Evolutionary conservation across 2,329 filamentous ascomycete genomes (phyloP).

Genomic region (Mycogone perniciosa): DNA sequence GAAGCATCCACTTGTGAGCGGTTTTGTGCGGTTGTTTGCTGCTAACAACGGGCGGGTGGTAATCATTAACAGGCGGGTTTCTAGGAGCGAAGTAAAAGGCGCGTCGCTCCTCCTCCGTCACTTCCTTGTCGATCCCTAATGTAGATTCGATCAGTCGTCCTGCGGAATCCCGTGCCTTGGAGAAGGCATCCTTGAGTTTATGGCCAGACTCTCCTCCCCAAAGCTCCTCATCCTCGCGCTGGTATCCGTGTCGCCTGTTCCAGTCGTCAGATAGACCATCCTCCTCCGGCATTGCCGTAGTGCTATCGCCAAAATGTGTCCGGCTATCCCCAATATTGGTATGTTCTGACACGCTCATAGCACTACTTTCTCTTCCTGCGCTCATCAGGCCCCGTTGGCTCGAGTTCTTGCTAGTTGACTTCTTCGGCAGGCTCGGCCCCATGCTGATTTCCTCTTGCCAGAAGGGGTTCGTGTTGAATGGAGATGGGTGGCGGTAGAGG

Average conservation of each 20-base stretch:
- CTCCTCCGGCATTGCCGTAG: conserved; percentile 32
- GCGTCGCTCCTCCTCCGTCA: conserved; percentile 47
- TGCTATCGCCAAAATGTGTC: conserved; percentile 26
- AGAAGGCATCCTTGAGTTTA: conserved; percentile 51
- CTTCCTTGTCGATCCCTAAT: conserved; percentile 45
- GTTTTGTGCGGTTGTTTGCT: conserved; percentile 62
- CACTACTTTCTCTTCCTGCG: conserved; percentile 49
- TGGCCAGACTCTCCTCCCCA: conserved; percentile 60
- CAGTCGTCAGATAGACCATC: conserved; percentile 45
- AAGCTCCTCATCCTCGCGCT: conserved; percentile 80
- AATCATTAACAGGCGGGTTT: conserved; percentile 75
- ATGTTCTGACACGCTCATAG: conserved; percentile 31
- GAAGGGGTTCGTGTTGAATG: conserved; percentile 80
- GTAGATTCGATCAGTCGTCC: conserved; percentile 48
- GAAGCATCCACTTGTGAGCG: conserved; percentile 84
- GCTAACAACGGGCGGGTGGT: conserved; percentile 78
- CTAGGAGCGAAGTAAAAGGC: conserved; percentile 55
- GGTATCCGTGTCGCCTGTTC: conserved; percentile 68
- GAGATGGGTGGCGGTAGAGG: conserved; percentile 70
- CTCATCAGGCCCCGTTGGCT: conserved; percentile 56
- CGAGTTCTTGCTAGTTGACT: conserved; percentile 50
- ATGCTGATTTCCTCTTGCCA: conserved; percentile 83
- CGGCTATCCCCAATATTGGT: conserved; percentile 34
- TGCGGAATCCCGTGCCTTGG: conserved; percentile 51
- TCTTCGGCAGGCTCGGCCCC: conserved; percentile 67